Percentiles rank a stretch among this genome's conserved stretches.
phyloP scores from a whole-genome alignment of 345 rosid genomes.

The Gossypium anomalum region DNA sequence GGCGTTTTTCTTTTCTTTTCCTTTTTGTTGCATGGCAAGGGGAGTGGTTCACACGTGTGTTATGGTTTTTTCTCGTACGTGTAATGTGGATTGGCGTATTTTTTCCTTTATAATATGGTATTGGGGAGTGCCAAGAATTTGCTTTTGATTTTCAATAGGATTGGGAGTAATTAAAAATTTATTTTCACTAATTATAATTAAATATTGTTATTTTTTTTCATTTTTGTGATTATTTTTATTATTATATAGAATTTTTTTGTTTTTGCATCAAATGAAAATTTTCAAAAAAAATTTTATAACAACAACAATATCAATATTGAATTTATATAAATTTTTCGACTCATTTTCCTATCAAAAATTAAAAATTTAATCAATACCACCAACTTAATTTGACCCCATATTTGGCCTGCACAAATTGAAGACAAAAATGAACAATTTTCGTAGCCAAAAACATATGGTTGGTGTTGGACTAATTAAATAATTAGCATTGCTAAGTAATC shows the following conservation, averaged over 20 bases:
- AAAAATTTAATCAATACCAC: background rate
- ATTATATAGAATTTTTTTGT: background rate
- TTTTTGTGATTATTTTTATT: conserved; percentile 23
- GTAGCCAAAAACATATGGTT: background rate
- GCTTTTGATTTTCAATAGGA: conserved; percentile 28
- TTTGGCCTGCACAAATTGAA: background rate
- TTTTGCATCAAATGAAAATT: conserved; percentile 1
- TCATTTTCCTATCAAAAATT: background rate
- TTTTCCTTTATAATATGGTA: background rate
- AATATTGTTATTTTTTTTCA: background rate
- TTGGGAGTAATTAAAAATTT: conserved; percentile 21
- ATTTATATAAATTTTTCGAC: background rate
- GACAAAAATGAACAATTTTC: background rate
- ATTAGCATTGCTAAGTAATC: background rate
- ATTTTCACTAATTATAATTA: conserved; percentile 20
- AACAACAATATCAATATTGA: too few relatives aligned
- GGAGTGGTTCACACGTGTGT: conserved; percentile 34
- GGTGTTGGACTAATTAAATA: background rate
- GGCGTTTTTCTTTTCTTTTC: background rate
- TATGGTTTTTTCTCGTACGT: conserved; percentile 40
- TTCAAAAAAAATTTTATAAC: too few relatives aligned
- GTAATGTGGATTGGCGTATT: conserved; percentile 25
- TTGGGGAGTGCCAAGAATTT: conserved; percentile 9
- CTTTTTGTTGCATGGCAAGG: background rate
- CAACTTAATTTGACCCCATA: background rate